Conservation (phyloP, 768 basidiomycete genomes). For the Tulasnella sp. region DNA sequence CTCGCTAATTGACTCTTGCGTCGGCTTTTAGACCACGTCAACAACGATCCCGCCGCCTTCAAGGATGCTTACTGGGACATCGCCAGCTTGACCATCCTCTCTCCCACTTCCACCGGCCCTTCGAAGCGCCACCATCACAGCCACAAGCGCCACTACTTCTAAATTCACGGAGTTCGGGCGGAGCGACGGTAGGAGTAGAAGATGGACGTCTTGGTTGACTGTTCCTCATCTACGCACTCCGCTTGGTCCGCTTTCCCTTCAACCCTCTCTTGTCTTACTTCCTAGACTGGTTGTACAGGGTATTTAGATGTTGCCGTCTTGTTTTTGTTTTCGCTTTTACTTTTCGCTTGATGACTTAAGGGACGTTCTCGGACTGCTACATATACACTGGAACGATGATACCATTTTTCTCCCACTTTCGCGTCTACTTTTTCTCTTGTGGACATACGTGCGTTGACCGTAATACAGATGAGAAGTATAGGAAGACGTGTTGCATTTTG, state of each 20-base stretch:
- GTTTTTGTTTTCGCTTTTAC: too few relatives aligned
- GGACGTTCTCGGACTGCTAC: neutral
- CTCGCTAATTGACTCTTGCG: too few relatives aligned
- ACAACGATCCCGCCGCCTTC: slow-evolving; percentile 34
- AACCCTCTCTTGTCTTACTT: too few relatives aligned
- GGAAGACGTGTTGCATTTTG: too few relatives aligned
- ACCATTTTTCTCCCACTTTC: neutral
- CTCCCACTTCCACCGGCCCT: neutral
- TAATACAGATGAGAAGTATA: neutral
- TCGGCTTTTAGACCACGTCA: slow-evolving; percentile 35
- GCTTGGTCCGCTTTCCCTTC: too few relatives aligned
- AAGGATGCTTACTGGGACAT: slow-evolving; percentile 34
- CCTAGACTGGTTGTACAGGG: too few relatives aligned
- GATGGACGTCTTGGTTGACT: too few relatives aligned
- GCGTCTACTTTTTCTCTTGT: neutral
- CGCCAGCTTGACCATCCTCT: slow-evolving; percentile 23
- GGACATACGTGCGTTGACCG: neutral
- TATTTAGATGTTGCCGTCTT: too few relatives aligned
- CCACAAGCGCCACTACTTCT: neutral
- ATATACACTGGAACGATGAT: too few relatives aligned
- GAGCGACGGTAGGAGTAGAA: too few relatives aligned
- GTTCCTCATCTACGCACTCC: too few relatives aligned
- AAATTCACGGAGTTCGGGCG: neutral
- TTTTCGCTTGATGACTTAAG: too few relatives aligned
- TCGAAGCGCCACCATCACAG: neutral